Base-by-base conservation (phyloP, 306 rosid species). In the Vigna nakashimae region DNA sequence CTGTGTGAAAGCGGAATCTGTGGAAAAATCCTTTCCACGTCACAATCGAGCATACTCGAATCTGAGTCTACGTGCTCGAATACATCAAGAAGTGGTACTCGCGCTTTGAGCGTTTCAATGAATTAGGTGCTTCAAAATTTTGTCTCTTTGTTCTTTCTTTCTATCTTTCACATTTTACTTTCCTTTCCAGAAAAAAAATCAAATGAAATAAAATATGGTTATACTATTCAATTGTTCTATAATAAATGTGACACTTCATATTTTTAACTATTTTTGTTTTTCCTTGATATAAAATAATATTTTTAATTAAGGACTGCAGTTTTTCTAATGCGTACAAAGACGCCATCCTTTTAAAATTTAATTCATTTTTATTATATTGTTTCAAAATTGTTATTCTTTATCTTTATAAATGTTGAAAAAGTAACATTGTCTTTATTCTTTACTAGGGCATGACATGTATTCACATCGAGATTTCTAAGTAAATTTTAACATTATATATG, bases 1-100 rank as follows among this genome's bases (percentile, higher is more conserved):
- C 64, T 0, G 24, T 71, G 70, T 57, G 71, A 46, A 76, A 8
- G 30, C 42, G 77, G 77, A 81, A 78, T 59, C 64, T 28, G 5
- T 2, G 49, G 24, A 52, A 79, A 73, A 56, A 63, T 82, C 32
- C 80, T 69, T 36, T 74, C 84, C 90, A 77, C 84, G 76, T 88
- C 56, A 49, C 18, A 5, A 53, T 74, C 70, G 4, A 0, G 4
- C 2, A 28, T 32, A 2, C 2, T 24, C 40, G 13, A 34, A 75
- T 16, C 1, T 75, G 66, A 43, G 82, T 15, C 26, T 18, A 84
- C 82, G 11, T 75, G 82, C 87, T 43, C 36, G 62, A 66, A 2
- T 65, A 11, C 2, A 0, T 34, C 0, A 9, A 9, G 48, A 0
- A 6, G 0, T 0, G 2, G 0, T 30, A 76, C 81, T 75, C 85